phyloP scores from a whole-genome alignment of 805 yeast genomes.

The Isabelozyma gotoi region DNA sequence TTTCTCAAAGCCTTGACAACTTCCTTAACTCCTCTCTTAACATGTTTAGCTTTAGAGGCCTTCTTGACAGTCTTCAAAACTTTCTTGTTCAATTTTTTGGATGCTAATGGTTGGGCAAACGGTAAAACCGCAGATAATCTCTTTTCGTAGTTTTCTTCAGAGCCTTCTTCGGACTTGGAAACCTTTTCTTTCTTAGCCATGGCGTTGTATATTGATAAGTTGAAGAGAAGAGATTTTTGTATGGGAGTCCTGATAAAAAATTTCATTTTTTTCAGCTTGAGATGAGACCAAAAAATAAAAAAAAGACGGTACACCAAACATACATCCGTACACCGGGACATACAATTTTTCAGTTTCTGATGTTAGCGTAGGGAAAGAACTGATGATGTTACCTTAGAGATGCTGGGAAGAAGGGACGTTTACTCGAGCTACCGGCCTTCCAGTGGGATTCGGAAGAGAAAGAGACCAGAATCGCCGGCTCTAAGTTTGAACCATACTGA shows the following conservation, averaged over 20 bases:
- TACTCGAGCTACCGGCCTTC: background rate
- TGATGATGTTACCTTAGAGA: background rate
- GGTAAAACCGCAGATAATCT: conserved; percentile 88
- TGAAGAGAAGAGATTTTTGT: background rate
- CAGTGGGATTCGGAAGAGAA: conserved; percentile 1
- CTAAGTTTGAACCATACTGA: background rate
- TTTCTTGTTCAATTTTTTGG: conserved; percentile 93
- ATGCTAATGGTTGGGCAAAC: conserved; percentile 92
- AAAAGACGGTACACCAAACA: background rate
- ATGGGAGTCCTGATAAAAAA: background rate
- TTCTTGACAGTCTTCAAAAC: conserved; percentile 93
- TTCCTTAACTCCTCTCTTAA: conserved; percentile 98
- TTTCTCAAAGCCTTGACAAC: conserved; percentile 97
- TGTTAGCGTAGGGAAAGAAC: no score
- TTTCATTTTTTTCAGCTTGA: conserved; percentile 3
- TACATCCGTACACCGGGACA: background rate
- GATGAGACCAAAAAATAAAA: conserved; percentile 2
- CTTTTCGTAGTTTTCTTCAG: conserved; percentile 84
- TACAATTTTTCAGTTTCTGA: no score
- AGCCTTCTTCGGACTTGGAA: conserved; percentile 33
- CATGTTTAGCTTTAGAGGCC: conserved; percentile 97
- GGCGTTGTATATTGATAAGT: conserved; percentile 5
- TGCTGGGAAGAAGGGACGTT: background rate
- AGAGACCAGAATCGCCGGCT: background rate
- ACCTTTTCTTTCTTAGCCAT: conserved; percentile 51